Conservation (phyloP, 1,284 basidiomycete genomes). For the Moniliophthora roreri region DNA sequence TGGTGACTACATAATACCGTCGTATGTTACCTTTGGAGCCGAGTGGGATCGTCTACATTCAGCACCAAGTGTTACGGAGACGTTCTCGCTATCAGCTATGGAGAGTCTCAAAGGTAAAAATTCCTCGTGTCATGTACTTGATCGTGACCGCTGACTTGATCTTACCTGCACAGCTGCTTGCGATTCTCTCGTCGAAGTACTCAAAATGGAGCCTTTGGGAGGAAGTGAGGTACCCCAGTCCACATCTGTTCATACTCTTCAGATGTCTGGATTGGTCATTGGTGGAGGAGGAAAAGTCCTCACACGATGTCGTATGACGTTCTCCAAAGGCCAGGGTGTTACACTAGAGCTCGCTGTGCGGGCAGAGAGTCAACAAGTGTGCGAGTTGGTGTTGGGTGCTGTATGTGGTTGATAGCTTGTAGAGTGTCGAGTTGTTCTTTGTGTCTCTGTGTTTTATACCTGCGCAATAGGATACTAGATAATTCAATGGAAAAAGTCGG, state of each 20-base stretch:
- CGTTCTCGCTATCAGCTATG: constrained; percentile 91
- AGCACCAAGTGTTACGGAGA: constrained; percentile 83
- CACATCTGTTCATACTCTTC: constrained; percentile 90
- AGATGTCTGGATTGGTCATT: constrained; percentile 85
- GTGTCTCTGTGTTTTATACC: too few relatives aligned
- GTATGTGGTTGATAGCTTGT: constrained; percentile 67
- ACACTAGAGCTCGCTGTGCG: constrained; percentile 93
- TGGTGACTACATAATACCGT: constrained; percentile 93
- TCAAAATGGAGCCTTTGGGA: constrained; percentile 96
- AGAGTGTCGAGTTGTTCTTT: background rate
- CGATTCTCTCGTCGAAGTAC: constrained; percentile 89
- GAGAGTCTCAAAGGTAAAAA: constrained; percentile 88
- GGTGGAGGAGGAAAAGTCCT: constrained; percentile 94
- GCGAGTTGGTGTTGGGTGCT: constrained; percentile 86
- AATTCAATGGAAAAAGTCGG: too few relatives aligned
- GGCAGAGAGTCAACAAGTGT: constrained; percentile 86
- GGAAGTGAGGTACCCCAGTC: constrained; percentile 83
- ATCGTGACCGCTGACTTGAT: constrained; percentile 8
- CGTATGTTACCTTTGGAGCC: constrained; percentile 85
- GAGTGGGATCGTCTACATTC: constrained; percentile 94
- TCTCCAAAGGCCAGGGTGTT: constrained; percentile 87
- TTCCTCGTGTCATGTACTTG: constrained; percentile 12
- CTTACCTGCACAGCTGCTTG: constrained; percentile 68
- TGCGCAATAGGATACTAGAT: too few relatives aligned
- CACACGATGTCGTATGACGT: constrained; percentile 95